Evolutionary conservation across 2,329 filamentous ascomycete species (phyloP).

Genomic region (Apiospora hydei): DNA sequence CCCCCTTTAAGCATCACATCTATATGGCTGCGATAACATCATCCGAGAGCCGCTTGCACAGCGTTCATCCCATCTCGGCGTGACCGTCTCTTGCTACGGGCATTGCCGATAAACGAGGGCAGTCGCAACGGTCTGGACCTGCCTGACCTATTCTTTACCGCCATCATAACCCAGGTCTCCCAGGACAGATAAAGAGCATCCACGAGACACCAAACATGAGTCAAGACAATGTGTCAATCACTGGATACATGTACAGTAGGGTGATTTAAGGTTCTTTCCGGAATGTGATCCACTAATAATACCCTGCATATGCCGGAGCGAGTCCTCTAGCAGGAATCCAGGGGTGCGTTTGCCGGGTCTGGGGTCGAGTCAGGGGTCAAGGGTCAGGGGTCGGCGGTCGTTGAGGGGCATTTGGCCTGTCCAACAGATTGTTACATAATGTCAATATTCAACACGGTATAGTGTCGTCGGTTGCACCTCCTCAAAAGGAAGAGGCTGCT

Average conservation of each 20-base stretch:
- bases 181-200: not conserved
- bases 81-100: not conserved
- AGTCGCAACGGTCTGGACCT: not conserved
- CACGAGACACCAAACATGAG: not conserved
- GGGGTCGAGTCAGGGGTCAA: not conserved
- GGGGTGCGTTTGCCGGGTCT: not conserved
- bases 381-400: not conserved
- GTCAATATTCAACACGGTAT: not conserved
- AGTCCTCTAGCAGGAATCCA: not conserved
- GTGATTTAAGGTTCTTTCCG: not conserved
- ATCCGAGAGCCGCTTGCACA: no score
- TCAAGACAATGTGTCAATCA: not conserved
- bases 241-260: no score
- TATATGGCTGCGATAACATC: not conserved
- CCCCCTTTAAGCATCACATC: not conserved
- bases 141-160: not conserved
- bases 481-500: not conserved
- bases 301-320: conserved; percentile 3
- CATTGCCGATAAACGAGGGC: not conserved
- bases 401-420: not conserved
- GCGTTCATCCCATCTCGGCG: not conserved
- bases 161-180: not conserved
- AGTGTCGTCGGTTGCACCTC: not conserved
- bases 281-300: not conserved
- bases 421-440: not conserved